A percentile compares a stretch with the other conserved stretches of the same genome.
Conservation (phyloP, 106 monocot genomes). For the Agapanthus africanus region DNA sequence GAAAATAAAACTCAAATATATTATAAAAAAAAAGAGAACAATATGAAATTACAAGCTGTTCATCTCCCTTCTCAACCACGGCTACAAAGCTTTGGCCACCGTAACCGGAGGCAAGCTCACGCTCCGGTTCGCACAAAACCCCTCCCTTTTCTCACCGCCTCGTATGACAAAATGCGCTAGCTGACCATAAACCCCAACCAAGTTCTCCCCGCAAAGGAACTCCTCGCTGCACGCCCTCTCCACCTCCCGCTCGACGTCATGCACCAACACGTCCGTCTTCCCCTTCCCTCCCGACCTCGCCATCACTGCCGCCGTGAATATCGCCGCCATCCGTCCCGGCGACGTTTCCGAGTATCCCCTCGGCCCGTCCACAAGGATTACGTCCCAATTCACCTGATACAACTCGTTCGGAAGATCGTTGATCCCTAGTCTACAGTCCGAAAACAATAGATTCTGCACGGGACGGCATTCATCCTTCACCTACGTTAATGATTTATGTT, state of each 20-base stretch:
- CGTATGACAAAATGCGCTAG: conserved; percentile 61
- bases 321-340: conserved; percentile 77
- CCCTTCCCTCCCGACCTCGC: conserved; percentile 44
- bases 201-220: conserved; percentile 74
- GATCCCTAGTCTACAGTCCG: conserved; percentile 76
- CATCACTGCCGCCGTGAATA: conserved; percentile 79
- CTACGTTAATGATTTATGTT: too few relatives aligned
- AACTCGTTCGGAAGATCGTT: conserved; percentile 88
- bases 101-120: neutral
- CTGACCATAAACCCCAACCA: conserved; percentile 24
- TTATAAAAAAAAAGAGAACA: neutral
- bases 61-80: neutral
- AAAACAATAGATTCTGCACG: conserved; percentile 77
- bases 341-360: conserved; percentile 48
- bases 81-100: neutral
- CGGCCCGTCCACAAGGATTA: conserved; percentile 85
- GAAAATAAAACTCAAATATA: too few relatives aligned
- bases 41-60: conserved; percentile 1
- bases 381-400: conserved; percentile 85
- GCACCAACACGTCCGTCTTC: conserved; percentile 58
- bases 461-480: conserved; percentile 55
- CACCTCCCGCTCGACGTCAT: conserved; percentile 69
- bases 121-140: conserved; percentile 3
- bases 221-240: conserved; percentile 65
- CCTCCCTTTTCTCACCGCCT: neutral